Percentiles rank a stretch among this genome's conserved stretches.
phyloP scores from a whole-genome alignment of 2,329 filamentous ascomycete genomes.

The Neoscytalidium dimidiatum region DNA sequence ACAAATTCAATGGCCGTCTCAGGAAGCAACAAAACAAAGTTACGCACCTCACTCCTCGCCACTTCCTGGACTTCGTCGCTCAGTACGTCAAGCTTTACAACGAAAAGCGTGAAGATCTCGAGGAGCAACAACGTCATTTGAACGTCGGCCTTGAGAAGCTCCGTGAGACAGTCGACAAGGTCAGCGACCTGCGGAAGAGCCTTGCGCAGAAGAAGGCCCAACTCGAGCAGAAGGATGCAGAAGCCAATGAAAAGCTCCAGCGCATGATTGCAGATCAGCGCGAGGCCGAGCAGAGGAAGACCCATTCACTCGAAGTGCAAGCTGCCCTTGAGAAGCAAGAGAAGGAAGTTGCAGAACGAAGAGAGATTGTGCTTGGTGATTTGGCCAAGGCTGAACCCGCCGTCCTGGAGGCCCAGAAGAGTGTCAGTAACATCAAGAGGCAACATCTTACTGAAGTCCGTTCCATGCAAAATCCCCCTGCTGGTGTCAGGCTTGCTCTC shows the following conservation, averaged over 20 bases:
- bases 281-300: slow-evolving; percentile 89
- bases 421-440: slow-evolving; percentile 97
- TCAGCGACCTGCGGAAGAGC: slow-evolving; percentile 85
- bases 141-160: slow-evolving; percentile 98
- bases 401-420: slow-evolving; percentile 88
- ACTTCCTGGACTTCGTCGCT: slow-evolving; percentile 96
- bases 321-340: slow-evolving; percentile 86
- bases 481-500: slow-evolving; percentile 85
- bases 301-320: slow-evolving; percentile 85
- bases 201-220: slow-evolving; percentile 93
- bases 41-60: slow-evolving; percentile 91
- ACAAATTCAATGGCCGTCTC: slow-evolving; percentile 83
- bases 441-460: slow-evolving; percentile 96
- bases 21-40: slow-evolving; percentile 89
- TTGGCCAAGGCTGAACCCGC: slow-evolving; percentile 90
- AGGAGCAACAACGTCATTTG: slow-evolving; percentile 97
- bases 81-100: slow-evolving; percentile 98
- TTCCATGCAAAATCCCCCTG: slow-evolving; percentile 91
- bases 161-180: slow-evolving; percentile 94
- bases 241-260: slow-evolving; percentile 96
- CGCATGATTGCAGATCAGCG: slow-evolving; percentile 96
- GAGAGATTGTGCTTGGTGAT: slow-evolving; percentile 82
- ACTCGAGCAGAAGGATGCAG: slow-evolving; percentile 87
- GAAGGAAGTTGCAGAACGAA: slow-evolving; percentile 78
- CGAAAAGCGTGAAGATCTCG: slow-evolving; percentile 96